phyloP scores from a whole-genome alignment of 2,329 filamentous ascomycete genomes.

The Aspergillus pseudotamarii region DNA sequence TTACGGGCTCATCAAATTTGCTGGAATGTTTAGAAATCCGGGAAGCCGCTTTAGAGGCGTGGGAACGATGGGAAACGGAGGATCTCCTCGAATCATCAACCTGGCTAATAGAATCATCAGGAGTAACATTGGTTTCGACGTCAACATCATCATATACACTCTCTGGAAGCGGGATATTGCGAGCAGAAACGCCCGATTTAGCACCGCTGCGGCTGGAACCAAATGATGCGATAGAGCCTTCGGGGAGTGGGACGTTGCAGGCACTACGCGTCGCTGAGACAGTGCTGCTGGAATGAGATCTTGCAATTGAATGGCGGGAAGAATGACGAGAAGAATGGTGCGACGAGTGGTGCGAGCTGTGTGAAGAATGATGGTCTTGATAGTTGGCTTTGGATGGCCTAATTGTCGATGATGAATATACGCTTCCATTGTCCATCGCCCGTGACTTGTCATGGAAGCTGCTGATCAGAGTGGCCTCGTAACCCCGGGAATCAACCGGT shows the following conservation, averaged over 20 bases:
- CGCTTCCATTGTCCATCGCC: slow-evolving; percentile 31
- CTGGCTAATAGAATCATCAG: slow-evolving; percentile 78
- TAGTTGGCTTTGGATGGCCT: slow-evolving; percentile 35
- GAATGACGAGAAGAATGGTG: slow-evolving; percentile 21
- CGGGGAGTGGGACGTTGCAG: slow-evolving; percentile 40
- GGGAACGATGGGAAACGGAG: slow-evolving; percentile 29
- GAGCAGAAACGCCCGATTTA: slow-evolving; percentile 26
- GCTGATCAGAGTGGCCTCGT: slow-evolving; percentile 46
- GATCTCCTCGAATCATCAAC: slow-evolving; percentile 46
- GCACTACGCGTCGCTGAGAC: slow-evolving; percentile 38
- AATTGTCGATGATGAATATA: slow-evolving; percentile 41
- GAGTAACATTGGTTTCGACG: slow-evolving; percentile 64
- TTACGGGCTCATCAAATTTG: slow-evolving; percentile 42
- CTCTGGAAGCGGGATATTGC: slow-evolving; percentile 35
- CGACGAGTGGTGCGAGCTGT: slow-evolving; percentile 23
- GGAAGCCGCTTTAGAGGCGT: slow-evolving; percentile 31
- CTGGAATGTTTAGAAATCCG: slow-evolving; percentile 33
- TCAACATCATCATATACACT: slow-evolving; percentile 35
- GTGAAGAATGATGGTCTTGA: slow-evolving; percentile 25
- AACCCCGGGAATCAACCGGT: slow-evolving; percentile 30
- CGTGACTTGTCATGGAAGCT: slow-evolving; percentile 42
- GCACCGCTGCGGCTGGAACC: slow-evolving; percentile 28
- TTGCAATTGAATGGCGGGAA: slow-evolving; percentile 25
- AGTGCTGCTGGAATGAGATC: slow-evolving; percentile 27
- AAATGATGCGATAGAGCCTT: slow-evolving; percentile 26